phyloP scores from a whole-genome alignment of 73 alveolate species.

The Paramecium primaurelia region DNA sequence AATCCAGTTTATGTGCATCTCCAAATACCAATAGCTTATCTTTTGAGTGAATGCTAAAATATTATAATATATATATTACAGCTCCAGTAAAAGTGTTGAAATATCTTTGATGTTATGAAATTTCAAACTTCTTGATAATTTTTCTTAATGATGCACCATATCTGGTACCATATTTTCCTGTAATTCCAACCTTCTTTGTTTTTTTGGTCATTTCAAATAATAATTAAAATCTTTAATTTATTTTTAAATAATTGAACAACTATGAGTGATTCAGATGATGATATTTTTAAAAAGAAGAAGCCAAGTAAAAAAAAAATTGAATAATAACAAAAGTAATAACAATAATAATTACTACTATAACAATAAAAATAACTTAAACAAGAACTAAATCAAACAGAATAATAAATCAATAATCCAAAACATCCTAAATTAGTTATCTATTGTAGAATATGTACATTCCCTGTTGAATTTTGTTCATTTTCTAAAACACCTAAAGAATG shows the following conservation, averaged over 20 bases:
- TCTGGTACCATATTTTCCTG: slow-evolving; percentile 96
- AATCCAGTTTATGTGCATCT: slow-evolving; percentile 81
- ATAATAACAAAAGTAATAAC: not conserved
- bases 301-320: not conserved
- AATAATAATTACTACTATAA: not conserved
- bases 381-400: not conserved
- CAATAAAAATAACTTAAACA: not conserved
- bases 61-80: slow-evolving; percentile 53
- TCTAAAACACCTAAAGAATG: not conserved
- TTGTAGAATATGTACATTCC: slow-evolving; percentile 27
- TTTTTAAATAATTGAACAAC: slow-evolving; percentile 11
- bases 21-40: slow-evolving; percentile 91
- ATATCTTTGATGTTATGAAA: slow-evolving; percentile 83
- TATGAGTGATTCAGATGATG: slow-evolving; percentile 40
- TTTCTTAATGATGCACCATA: slow-evolving; percentile 93
- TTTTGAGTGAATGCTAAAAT: slow-evolving; percentile 74
- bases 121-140: slow-evolving; percentile 93
- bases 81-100: slow-evolving; percentile 93
- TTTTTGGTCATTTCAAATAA: slow-evolving; percentile 73
- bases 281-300: slow-evolving; percentile 20
- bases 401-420: not conserved
- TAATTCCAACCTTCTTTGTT: slow-evolving; percentile 96
- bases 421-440: not conserved
- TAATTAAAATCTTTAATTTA: slow-evolving; percentile 38
- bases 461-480: slow-evolving; percentile 11